phyloP scores from a whole-genome alignment of 805 yeast genomes.

The Hanseniaspora mollemarum region DNA sequence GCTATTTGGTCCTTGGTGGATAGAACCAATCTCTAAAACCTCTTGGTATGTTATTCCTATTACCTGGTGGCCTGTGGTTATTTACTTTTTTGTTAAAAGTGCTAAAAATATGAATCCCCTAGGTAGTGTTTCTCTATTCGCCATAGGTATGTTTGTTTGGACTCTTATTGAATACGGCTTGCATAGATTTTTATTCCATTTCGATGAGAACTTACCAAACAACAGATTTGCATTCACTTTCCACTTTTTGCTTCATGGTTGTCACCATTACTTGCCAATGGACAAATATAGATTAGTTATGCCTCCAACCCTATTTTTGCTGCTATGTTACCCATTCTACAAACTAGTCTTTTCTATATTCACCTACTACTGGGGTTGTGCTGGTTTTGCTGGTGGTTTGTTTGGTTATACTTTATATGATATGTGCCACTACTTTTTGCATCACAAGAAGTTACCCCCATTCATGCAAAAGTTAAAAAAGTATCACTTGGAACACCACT shows the following conservation, averaged over 20 bases:
- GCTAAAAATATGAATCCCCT: conserved; percentile 36
- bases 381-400: conserved; percentile 92
- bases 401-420: conserved; percentile 89
- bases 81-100: conserved; percentile 52
- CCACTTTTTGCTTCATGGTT: conserved; percentile 88
- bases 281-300: conserved; percentile 83
- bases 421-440: conserved; percentile 85
- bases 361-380: conserved; percentile 76
- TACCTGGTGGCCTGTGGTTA: conserved; percentile 76
- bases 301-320: conserved; percentile 81
- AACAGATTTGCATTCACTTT: conserved; percentile 60
- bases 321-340: conserved; percentile 70
- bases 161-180: conserved; percentile 76
- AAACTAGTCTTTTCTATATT: conserved; percentile 60
- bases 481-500: conserved; percentile 93
- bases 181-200: conserved; percentile 88
- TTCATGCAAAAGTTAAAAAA: conserved; percentile 71
- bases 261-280: conserved; percentile 97
- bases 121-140: conserved; percentile 48
- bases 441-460: conserved; percentile 72
- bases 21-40: conserved; percentile 83
- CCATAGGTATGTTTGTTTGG: conserved; percentile 82
- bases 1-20: conserved; percentile 71
- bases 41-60: conserved; percentile 90
- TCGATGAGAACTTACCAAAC: conserved; percentile 78